These are phyloP conservation scores for Seiridium unicorne DNA, from an alignment of 2,329 filamentous ascomycete genomes.

Conservation along the genomic window DNA sequence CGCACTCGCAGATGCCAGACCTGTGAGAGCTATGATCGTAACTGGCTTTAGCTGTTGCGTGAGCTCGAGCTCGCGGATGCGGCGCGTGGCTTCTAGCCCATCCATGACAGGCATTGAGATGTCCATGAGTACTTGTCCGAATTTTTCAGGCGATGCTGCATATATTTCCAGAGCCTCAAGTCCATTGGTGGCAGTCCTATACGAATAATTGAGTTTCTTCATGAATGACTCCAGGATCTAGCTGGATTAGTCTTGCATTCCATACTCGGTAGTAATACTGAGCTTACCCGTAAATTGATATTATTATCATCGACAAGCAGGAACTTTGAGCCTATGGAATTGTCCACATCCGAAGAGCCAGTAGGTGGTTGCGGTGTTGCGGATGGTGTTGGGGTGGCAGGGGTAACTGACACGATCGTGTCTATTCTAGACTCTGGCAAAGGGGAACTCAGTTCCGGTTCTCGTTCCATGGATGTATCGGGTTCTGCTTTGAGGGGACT, in stretches of 20 bases:
- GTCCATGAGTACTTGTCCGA: constrained; percentile 13
- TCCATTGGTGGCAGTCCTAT: constrained; percentile 33
- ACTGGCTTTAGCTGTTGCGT: constrained; percentile 32
- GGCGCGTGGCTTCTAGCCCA: constrained; percentile 35
- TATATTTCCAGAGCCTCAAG: constrained; percentile 34
- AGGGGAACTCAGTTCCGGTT: background rate
- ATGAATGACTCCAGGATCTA: constrained; percentile 29
- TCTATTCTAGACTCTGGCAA: background rate
- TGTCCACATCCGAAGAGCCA: background rate
- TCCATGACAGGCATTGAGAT: constrained; percentile 47
- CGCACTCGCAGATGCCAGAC: constrained; percentile 39
- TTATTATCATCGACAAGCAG: constrained; percentile 40
- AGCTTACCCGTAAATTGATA: constrained; percentile 31
- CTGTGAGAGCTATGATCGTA: constrained; percentile 43
- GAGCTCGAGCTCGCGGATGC: constrained; percentile 39
- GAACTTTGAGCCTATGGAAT: constrained; percentile 11
- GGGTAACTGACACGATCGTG: background rate
- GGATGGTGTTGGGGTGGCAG: background rate
- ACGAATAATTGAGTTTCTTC: constrained; percentile 27
- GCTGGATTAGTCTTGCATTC: background rate
- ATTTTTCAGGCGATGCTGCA: constrained; percentile 14
- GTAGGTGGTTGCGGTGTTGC: background rate
- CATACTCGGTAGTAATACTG: background rate
- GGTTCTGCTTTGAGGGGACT: background rate
- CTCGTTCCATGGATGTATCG: background rate